A percentile compares a stretch with the other conserved stretches of the same genome.
These are phyloP conservation scores for Chaetoceros tenuissimus DNA, from an alignment of 108 stramenopile genomes.

Conservation along the genomic window DNA sequence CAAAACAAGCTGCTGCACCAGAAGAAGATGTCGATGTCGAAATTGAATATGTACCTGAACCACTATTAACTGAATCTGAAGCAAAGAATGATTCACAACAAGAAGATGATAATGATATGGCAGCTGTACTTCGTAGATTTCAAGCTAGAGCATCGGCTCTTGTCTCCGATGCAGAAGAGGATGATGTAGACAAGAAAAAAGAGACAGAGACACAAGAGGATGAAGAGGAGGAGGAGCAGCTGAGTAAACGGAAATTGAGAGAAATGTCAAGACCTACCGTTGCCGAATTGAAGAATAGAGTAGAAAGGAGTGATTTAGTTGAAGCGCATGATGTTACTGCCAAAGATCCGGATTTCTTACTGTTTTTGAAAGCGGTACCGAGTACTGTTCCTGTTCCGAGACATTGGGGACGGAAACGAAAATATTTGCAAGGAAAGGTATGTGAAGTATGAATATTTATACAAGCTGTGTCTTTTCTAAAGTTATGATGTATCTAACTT, in stretches of 20 bases:
- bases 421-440: conserved; percentile 92
- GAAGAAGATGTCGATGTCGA: conserved; percentile 35
- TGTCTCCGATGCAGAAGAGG: conserved; percentile 38
- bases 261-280: conserved; percentile 83
- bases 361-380: conserved; percentile 77
- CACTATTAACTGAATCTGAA: conserved; percentile 7
- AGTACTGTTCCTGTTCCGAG: conserved; percentile 94
- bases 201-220: conserved; percentile 12
- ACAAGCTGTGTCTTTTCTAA: background rate
- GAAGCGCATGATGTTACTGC: conserved; percentile 98
- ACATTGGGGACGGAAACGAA: conserved; percentile 97
- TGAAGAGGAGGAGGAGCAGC: conserved; percentile 15
- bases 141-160: conserved; percentile 40
- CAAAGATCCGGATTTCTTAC: conserved; percentile 87
- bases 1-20: background rate
- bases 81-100: conserved; percentile 1
- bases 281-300: conserved; percentile 91
- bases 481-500: background rate
- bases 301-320: conserved; percentile 81
- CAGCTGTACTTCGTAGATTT: conserved; percentile 43
- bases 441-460: background rate
- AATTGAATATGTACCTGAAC: conserved; percentile 76
- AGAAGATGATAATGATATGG: conserved; percentile 20
- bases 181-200: background rate
- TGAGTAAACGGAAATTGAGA: conserved; percentile 85